Evolutionary conservation across 352 stramenopile species (phyloP).

Genomic region (Pythium aquatile): DNA sequence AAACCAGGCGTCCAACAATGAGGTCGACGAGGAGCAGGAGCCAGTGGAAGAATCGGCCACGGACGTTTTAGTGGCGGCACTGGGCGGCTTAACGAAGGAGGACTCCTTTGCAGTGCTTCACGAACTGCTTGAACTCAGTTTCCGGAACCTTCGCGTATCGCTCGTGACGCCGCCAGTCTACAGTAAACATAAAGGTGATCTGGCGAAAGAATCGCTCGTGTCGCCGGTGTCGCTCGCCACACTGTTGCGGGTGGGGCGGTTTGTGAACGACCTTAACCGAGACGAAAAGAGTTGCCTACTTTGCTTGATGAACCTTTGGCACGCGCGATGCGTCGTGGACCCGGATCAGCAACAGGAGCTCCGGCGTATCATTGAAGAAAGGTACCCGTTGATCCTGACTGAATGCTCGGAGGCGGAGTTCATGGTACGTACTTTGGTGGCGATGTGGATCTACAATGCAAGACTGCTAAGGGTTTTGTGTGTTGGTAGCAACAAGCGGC

Average conservation of each 20-base stretch:
- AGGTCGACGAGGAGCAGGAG: not conserved
- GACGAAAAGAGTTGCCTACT: conserved; percentile 57
- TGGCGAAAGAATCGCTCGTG: conserved; percentile 35
- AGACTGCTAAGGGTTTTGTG: not conserved
- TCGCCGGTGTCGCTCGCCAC: conserved; percentile 41
- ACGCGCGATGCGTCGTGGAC: conserved; percentile 42
- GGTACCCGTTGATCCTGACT: conserved; percentile 56
- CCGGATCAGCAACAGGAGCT: conserved; percentile 31
- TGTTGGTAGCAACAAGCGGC: conserved; percentile 29
- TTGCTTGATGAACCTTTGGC: conserved; percentile 54
- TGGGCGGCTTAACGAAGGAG: conserved; percentile 18
- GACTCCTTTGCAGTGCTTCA: conserved; percentile 48
- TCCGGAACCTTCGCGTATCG: conserved; percentile 58
- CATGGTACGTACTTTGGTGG: conserved; percentile 36
- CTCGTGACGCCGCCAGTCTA: conserved; percentile 50
- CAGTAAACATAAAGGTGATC: conserved; percentile 35
- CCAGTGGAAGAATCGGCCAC: conserved; percentile 24
- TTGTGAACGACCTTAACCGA: conserved; percentile 45
- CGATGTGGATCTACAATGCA: not conserved
- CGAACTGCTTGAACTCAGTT: conserved; percentile 67
- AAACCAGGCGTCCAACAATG: not conserved
- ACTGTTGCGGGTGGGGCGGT: conserved; percentile 40
- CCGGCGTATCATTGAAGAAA: conserved; percentile 45
- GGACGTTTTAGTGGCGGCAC: conserved; percentile 19
- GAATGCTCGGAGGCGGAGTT: conserved; percentile 61